Conservation (phyloP, 176 grass and related monocot genomes). For the Carex scoparia region DNA sequence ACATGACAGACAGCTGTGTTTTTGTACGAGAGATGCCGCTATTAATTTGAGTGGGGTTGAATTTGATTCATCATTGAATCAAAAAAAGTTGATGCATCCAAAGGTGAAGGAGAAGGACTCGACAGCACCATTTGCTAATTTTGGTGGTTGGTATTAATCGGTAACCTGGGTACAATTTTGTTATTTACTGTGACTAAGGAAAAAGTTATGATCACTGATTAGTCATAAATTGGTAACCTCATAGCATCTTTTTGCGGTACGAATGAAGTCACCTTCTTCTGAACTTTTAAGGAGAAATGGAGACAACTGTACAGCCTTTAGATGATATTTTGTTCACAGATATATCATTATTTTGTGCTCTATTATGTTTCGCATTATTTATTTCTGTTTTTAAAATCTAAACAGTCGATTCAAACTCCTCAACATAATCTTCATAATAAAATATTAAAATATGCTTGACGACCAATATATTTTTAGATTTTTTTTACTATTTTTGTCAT, state of each 20-base stretch:
- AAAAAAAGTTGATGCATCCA: background rate
- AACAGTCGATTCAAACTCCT: no score
- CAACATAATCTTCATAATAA: no score
- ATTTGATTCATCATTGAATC: background rate
- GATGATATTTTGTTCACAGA: no score
- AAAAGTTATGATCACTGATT: background rate
- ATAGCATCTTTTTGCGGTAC: background rate
- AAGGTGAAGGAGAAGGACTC: background rate
- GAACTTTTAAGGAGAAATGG: background rate
- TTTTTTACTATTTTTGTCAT: no score
- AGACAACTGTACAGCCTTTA: background rate
- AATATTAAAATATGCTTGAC: no score
- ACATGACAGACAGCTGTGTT: constrained; percentile 8
- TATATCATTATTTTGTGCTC: no score
- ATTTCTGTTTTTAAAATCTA: no score
- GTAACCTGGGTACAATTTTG: background rate
- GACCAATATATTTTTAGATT: no score
- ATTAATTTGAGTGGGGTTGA: constrained; percentile 3
- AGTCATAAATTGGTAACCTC: background rate
- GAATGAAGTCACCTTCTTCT: background rate
- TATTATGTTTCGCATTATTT: no score
- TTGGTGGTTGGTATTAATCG: constrained; percentile 5
- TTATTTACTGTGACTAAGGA: background rate
- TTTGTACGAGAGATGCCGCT: constrained; percentile 5
- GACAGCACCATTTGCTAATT: background rate